Base-by-base conservation (phyloP, 805 yeast genomes). In the Zygosaccharomyces rouxii region DNA sequence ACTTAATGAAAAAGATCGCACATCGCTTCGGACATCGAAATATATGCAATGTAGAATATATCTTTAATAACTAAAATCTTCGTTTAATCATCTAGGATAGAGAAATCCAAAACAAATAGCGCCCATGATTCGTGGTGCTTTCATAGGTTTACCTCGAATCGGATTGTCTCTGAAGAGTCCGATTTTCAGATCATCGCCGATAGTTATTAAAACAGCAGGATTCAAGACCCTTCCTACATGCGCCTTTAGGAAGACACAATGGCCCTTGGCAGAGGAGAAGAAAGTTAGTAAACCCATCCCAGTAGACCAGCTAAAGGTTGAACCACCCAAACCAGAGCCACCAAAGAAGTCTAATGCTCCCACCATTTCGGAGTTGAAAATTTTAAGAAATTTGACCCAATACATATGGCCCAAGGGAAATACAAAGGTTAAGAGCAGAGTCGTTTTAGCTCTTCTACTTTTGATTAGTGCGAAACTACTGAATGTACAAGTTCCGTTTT, bases 401-500 rank as follows among this genome's bases (percentile, higher is more conserved):
- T 88, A 89, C 49, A 75, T 88, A 13, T 88, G 96, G 96, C 96
- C 96, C 9, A 80, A 78, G 56, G 75, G 81, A 50, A 80, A 84
- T 50, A 73, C 77, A 4, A 75, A 81, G 47, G 84, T 84, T 50
- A 86, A 81, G 62, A 57, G 78, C 26, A 72, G 99, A 40, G 98
- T 94, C 1, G 68, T 85, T 0, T 54, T 86, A 5, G 97, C 98
- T 0, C 64, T 94, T 14, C 57, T 81, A 0, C 71, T 94, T 49
- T 74, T 94, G 50, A 77, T 94, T 3, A 81, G 82, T 0, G 85
- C 97, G 16, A 94, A 94, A 64, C 63, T 94, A 5, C 72, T 94
- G 31, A 94, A 90, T 64, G 96, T 94, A 4, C 96, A 94, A 66
- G 99, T 94, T 5, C 99, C 99, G 0, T 89, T 94, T 63, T 90